These are phyloP conservation scores for Eutrema salsugineum DNA, from an alignment of 441 rosid genomes.

Conservation along the genomic window DNA sequence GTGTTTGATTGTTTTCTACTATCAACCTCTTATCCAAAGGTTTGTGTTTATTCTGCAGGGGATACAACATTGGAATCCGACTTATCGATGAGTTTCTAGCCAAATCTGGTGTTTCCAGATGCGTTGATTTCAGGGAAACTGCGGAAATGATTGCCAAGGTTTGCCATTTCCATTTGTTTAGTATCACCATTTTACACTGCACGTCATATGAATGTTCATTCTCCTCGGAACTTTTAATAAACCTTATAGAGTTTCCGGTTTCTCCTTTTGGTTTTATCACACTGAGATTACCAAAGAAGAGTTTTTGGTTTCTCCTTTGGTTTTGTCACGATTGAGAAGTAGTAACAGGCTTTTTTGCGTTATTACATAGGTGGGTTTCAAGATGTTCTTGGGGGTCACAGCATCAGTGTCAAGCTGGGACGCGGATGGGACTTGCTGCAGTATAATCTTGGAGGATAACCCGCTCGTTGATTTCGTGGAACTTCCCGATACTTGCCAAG, in stretches of 20 bases:
- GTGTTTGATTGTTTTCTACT: background rate
- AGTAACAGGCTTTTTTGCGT: slow-evolving; percentile 10
- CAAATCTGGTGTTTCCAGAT: slow-evolving; percentile 82
- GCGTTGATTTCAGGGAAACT: slow-evolving; percentile 92
- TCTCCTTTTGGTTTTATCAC: background rate
- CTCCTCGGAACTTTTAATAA: background rate
- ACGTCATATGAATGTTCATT: background rate
- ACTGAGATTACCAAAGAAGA: too few relatives aligned
- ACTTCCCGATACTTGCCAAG: slow-evolving; percentile 91
- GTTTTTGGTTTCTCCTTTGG: background rate
- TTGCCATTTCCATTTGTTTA: background rate
- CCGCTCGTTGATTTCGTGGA: slow-evolving; percentile 90
- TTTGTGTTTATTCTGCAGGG: slow-evolving; percentile 47
- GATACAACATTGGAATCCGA: slow-evolving; percentile 89
- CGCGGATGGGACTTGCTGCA: slow-evolving; percentile 83
- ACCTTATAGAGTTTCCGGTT: background rate
- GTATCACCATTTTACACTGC: background rate
- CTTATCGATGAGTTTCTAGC: slow-evolving; percentile 89
- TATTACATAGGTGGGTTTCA: slow-evolving; percentile 74
- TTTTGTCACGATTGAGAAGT: background rate
- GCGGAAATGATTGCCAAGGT: slow-evolving; percentile 93
- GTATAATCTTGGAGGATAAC: slow-evolving; percentile 77
- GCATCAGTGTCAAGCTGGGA: slow-evolving; percentile 92
- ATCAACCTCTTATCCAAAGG: background rate
- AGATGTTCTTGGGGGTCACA: slow-evolving; percentile 90